phyloP scores from a whole-genome alignment of 148 eudicot species.

The Diospyros lotus region DNA sequence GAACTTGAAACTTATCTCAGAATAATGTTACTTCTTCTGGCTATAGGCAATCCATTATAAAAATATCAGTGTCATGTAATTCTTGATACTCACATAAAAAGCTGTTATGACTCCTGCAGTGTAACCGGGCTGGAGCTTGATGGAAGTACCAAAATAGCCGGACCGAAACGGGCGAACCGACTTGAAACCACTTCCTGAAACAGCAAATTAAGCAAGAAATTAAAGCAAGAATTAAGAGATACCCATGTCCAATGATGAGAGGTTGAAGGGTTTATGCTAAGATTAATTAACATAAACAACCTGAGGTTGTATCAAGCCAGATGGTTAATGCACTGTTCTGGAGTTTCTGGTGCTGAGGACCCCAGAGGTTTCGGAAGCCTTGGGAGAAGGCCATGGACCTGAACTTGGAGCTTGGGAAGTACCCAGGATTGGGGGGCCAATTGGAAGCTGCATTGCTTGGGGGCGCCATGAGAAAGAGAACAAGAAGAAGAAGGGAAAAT shows the following conservation, averaged over 20 bases:
- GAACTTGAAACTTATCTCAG: background rate
- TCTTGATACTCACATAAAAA: constrained; percentile 56
- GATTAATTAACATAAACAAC: constrained; percentile 19
- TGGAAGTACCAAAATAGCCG: constrained; percentile 81
- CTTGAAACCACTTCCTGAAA: constrained; percentile 90
- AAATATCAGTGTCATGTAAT: too few relatives aligned
- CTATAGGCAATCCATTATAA: too few relatives aligned
- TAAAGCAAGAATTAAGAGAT: background rate
- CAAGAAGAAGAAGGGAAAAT: constrained; percentile 3
- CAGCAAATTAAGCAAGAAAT: background rate
- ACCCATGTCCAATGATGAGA: background rate
- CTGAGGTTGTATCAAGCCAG: constrained; percentile 82
- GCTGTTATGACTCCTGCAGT: constrained; percentile 97
- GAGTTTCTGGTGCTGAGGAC: constrained; percentile 61
- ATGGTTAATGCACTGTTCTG: constrained; percentile 50
- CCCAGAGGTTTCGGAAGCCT: constrained; percentile 79
- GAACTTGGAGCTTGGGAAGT: constrained; percentile 61
- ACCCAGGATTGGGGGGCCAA: constrained; percentile 87
- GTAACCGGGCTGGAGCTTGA: constrained; percentile 85
- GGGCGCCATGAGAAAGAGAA: constrained; percentile 19
- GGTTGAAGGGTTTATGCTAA: too few relatives aligned
- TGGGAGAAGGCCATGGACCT: constrained; percentile 53
- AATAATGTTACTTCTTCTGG: too few relatives aligned
- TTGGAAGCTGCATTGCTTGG: constrained; percentile 29
- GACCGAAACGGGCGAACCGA: constrained; percentile 78